Base-by-base conservation (phyloP, 73 alveolate genomes). In the Symbiodinium pilosum region DNA sequence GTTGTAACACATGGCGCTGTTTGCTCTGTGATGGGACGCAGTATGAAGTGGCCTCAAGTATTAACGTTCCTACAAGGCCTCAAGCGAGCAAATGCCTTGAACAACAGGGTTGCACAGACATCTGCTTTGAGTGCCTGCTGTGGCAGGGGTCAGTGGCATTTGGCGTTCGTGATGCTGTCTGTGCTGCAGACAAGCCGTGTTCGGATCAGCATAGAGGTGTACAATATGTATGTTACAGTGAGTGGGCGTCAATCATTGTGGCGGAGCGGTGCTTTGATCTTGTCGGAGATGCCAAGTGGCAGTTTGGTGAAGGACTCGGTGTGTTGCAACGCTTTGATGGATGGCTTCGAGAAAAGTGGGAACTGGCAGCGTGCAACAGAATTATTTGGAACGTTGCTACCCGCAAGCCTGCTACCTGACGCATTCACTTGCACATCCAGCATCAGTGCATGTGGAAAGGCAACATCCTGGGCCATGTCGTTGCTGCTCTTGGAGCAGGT, bases 71-170 rank as follows among this genome's bases (percentile, higher is more conserved):
- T 40, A 30, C 52, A 21, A 5, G 32, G 44, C 0, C 21, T 1
- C 21, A 34, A 18, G 30, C 7, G 5, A 14, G 42, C 39, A 6
- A 16, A 6, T 30, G 54, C 34, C 44, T 56, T 39, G 68, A 71
- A n/a, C 14, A 64, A 64, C 14, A 64, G 81, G 81, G 81, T 64
- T 26, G 18, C 69, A 52, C 87, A 41, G 36, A 91, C 88, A 1
- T 64, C 96, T 4, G 88, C 87, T 39, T 30, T 91, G 11, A 30
- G 87, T 69, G 96, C 96, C 44, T 91, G 87, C 20, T 73, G 44
- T 41, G 75, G 77, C 86, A 54, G 73, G 12, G 51, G 24, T 20
- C 87, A 88, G 69, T 88, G 95, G 95, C 43, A 59, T 41, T 16
- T 12, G 43, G 95, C 95, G 32, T n/a, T 64, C 21, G 12, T 56